phyloP scores from a whole-genome alignment of 192 early-diverging fungal species.

The Coemansia sp. region DNA sequence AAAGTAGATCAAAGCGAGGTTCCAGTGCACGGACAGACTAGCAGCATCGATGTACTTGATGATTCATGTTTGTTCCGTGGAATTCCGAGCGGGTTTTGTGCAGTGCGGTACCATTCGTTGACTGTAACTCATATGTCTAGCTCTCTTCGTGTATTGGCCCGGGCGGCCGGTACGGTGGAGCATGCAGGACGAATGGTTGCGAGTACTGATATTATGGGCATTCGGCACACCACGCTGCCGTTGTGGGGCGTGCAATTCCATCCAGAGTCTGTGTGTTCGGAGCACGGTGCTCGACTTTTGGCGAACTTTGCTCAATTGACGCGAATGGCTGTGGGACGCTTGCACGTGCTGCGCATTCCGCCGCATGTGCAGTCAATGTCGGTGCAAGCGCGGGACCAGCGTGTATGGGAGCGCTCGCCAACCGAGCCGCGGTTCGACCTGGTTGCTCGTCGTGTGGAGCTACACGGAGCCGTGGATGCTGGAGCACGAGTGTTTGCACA shows the following conservation, averaged over 20 bases:
- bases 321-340: too few relatives aligned
- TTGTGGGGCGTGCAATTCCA: slow-evolving; percentile 94
- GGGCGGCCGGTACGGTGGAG: slow-evolving; percentile 19
- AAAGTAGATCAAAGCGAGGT: slow-evolving; percentile 61
- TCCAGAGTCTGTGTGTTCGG: slow-evolving; percentile 90
- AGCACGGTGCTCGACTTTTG: slow-evolving; percentile 67
- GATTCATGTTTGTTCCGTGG: slow-evolving; percentile 54
- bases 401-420: background rate
- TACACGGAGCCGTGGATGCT: background rate
- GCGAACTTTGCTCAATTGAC: slow-evolving; percentile 61
- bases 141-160: slow-evolving; percentile 30
- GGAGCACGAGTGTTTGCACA: background rate
- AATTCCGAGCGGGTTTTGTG: slow-evolving; percentile 65
- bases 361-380: slow-evolving; percentile 13
- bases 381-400: slow-evolving; percentile 11
- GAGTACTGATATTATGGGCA: slow-evolving; percentile 67
- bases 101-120: slow-evolving; percentile 89
- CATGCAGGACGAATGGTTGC: background rate
- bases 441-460: slow-evolving; percentile 24
- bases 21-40: slow-evolving; percentile 83
- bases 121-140: slow-evolving; percentile 50
- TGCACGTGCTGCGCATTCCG: slow-evolving; percentile 4
- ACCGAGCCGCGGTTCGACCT: slow-evolving; percentile 8
- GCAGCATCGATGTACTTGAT: slow-evolving; percentile 34
- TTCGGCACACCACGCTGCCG: slow-evolving; percentile 66